phyloP scores from a whole-genome alignment of 352 stramenopile genomes.

The Phytophthora uliginosa region DNA sequence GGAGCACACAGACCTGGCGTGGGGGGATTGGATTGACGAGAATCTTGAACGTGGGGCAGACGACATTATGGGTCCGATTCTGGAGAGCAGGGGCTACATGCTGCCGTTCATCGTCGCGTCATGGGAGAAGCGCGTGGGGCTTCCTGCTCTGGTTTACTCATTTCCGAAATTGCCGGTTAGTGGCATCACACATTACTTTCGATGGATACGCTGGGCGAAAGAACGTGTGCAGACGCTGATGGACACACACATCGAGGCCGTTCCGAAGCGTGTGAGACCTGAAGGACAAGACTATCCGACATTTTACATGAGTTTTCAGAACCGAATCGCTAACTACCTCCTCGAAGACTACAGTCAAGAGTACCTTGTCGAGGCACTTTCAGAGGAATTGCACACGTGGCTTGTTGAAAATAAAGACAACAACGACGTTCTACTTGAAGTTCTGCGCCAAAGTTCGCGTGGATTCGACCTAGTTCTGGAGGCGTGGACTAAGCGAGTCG shows the following conservation, averaged over 20 bases:
- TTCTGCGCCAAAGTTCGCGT: conserved; percentile 36
- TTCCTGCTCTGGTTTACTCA: conserved; percentile 55
- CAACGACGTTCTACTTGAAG: conserved; percentile 65
- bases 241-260: conserved; percentile 40
- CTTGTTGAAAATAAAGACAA: conserved; percentile 54
- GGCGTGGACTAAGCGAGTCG: conserved; percentile 62
- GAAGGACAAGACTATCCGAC: conserved; percentile 62
- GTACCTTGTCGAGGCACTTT: conserved; percentile 44
- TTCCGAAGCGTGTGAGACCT: conserved; percentile 48
- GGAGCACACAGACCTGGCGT: conserved; percentile 61
- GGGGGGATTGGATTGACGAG: conserved; percentile 57
- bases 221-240: conserved; percentile 65
- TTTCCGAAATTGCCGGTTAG: conserved; percentile 63
- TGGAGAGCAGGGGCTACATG: conserved; percentile 70
- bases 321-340: conserved; percentile 55
- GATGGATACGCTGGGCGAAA: conserved; percentile 78
- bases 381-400: conserved; percentile 61
- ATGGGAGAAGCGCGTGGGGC: conserved; percentile 60
- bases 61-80: conserved; percentile 60
- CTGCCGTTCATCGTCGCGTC: conserved; percentile 72
- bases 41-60: conserved; percentile 52
- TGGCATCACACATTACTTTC: conserved; percentile 73
- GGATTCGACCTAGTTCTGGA: conserved; percentile 61
- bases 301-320: conserved; percentile 70
- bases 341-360: conserved; percentile 60